Evolutionary conservation across 345 rosid species (phyloP).

Genomic region (Gossypium stocksii): DNA sequence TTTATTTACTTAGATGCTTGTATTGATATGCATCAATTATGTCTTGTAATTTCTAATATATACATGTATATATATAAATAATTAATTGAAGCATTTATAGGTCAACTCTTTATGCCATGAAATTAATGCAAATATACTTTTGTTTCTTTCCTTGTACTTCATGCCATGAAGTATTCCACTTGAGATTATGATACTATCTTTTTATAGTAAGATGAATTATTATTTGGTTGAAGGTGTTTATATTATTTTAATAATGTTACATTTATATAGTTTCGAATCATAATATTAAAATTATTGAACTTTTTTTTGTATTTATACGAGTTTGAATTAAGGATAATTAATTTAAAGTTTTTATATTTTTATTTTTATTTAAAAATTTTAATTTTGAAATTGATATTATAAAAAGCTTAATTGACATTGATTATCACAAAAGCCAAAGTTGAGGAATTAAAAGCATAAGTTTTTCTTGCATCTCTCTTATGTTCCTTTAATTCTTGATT

Average conservation of each 20-base stretch:
- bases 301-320: too few species aligned
- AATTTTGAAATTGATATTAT: too few species aligned
- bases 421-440: conserved; percentile 9
- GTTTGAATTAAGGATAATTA: too few species aligned
- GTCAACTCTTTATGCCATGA: conserved; percentile 37
- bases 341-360: too few species aligned
- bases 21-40: background rate
- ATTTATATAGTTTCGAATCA: too few species aligned
- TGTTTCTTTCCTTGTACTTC: conserved; percentile 27
- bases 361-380: too few species aligned
- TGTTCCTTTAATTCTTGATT: background rate
- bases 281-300: too few species aligned
- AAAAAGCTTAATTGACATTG: too few species aligned
- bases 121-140: conserved; percentile 2
- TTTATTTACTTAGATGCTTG: background rate
- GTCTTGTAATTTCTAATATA: background rate
- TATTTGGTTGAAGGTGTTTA: too few species aligned
- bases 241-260: too few species aligned
- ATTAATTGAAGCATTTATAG: conserved; percentile 9
- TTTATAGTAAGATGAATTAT: too few species aligned
- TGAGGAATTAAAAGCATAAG: conserved; percentile 9
- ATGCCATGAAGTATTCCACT: conserved; percentile 32
- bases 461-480: background rate
- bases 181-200: conserved; percentile 9
- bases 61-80: too few species aligned